A percentile compares a stretch with the other conserved stretches of the same genome.
Evolutionary conservation across 2,329 filamentous ascomycete species (phyloP).

Genomic region (Epichloe sylvatica): DNA sequence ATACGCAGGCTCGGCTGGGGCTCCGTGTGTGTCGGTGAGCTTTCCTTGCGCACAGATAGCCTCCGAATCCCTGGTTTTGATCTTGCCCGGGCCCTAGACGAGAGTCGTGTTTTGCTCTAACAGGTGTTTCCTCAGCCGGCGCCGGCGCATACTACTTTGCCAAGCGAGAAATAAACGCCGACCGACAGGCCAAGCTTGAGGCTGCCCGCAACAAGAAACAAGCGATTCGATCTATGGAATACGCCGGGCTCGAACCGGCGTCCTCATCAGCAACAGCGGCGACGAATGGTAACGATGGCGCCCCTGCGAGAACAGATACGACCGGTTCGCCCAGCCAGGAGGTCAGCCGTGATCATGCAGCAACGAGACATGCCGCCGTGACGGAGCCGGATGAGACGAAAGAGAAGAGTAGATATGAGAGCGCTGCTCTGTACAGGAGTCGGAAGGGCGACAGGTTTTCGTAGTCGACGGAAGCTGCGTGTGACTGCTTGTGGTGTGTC

Average conservation of each 20-base stretch:
- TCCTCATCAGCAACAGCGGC: conserved; percentile 21
- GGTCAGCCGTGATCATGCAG: conserved; percentile 65
- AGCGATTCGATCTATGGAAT: conserved; percentile 40
- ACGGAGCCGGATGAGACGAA: conserved; percentile 50
- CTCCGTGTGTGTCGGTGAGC: conserved; percentile 65
- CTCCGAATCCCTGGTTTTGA: neutral
- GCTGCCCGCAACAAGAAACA: conserved; percentile 52
- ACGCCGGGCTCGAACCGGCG: conserved; percentile 25
- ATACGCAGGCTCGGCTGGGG: conserved; percentile 80
- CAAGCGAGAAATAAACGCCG: conserved; percentile 85
- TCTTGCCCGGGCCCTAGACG: too few relatives aligned
- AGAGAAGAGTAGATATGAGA: conserved; percentile 88
- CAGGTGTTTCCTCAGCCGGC: conserved; percentile 44
- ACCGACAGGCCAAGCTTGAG: conserved; percentile 59
- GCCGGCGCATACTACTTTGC: conserved; percentile 91
- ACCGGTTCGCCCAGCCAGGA: conserved; percentile 55
- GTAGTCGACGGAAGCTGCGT: conserved; percentile 13
- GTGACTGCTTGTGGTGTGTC: neutral
- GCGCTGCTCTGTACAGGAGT: conserved; percentile 57
- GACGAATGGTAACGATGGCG: conserved; percentile 21
- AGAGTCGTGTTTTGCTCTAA: neutral
- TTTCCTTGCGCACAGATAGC: conserved; percentile 1
- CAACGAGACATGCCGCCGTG: conserved; percentile 65
- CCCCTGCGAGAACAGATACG: conserved; percentile 43
- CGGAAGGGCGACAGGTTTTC: conserved; percentile 80